Percentiles rank a stretch among this genome's conserved stretches.
Evolutionary conservation across 2,329 filamentous ascomycete species (phyloP).

Genomic region (Lomentospora prolificans): DNA sequence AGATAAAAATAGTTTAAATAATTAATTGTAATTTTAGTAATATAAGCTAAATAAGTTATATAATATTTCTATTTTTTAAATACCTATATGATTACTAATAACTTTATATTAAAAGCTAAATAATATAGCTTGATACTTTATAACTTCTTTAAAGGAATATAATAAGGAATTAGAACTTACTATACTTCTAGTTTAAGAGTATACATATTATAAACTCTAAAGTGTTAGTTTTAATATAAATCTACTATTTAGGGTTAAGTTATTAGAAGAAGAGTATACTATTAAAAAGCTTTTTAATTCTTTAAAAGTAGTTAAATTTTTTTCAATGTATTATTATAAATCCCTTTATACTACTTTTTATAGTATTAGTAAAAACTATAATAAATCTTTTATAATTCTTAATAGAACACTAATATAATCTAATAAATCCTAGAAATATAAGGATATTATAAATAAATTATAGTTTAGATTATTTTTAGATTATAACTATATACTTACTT

Average conservation of each 20-base stretch:
- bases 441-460: neutral
- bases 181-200: neutral
- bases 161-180: neutral
- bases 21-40: neutral
- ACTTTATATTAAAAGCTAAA: conserved; percentile 3
- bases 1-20: neutral
- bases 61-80: conserved; percentile 8
- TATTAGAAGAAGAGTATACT: neutral
- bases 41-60: conserved; percentile 6
- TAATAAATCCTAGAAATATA: conserved; percentile 10
- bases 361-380: conserved; percentile 2
- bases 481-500: neutral
- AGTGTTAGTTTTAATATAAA: neutral
- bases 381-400: conserved; percentile 7
- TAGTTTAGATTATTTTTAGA: neutral
- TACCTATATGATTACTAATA: neutral
- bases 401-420: conserved; percentile 13
- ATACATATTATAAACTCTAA: no score
- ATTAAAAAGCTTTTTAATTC: neutral
- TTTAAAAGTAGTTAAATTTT: no score
- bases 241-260: neutral
- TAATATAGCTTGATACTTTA: conserved; percentile 5
- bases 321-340: neutral
- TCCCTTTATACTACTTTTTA: no score
- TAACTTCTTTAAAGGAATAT: neutral